phyloP scores from a whole-genome alignment of 306 rosid genomes.

The Boehmeria nivea region DNA sequence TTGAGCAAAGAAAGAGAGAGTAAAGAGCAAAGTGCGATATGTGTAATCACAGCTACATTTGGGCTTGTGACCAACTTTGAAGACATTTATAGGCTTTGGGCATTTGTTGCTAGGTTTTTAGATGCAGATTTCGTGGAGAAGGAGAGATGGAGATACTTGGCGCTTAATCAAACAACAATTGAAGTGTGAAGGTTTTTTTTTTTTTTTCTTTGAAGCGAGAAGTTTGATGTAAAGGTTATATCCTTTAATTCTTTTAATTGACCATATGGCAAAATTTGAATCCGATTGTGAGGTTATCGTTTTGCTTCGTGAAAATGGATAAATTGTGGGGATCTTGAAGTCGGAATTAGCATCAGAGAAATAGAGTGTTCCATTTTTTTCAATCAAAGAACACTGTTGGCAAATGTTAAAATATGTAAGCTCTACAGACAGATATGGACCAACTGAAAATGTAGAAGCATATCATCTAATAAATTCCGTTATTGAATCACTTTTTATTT shows the following conservation, averaged over 20 bases:
- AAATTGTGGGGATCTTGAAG: too few relatives aligned
- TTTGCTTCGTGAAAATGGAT: too few relatives aligned
- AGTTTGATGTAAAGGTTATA: not conserved
- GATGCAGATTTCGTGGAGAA: conserved; percentile 92
- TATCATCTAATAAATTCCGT: too few relatives aligned
- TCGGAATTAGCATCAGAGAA: too few relatives aligned
- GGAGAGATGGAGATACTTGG: conserved; percentile 86
- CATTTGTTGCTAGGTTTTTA: conserved; percentile 61
- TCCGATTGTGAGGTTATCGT: too few relatives aligned
- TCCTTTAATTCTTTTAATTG: conserved; percentile 1
- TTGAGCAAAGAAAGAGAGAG: conserved; percentile 11
- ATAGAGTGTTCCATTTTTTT: too few relatives aligned
- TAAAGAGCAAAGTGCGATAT: conserved; percentile 25
- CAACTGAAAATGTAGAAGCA: too few relatives aligned
- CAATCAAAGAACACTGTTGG: too few relatives aligned
- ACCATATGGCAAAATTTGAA: too few relatives aligned
- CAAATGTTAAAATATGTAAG: too few relatives aligned
- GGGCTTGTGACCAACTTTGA: conserved; percentile 72
- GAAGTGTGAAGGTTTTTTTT: conserved; percentile 36
- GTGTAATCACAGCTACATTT: conserved; percentile 42
- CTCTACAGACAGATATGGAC: too few relatives aligned
- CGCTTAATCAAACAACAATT: conserved; percentile 64
- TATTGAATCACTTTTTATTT: too few relatives aligned
- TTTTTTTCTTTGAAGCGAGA: conserved; percentile 11
- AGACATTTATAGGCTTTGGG: conserved; percentile 68